Evolutionary conservation across 106 monocot genomes (phyloP).

Genomic region (Dioscorea alata): DNA sequence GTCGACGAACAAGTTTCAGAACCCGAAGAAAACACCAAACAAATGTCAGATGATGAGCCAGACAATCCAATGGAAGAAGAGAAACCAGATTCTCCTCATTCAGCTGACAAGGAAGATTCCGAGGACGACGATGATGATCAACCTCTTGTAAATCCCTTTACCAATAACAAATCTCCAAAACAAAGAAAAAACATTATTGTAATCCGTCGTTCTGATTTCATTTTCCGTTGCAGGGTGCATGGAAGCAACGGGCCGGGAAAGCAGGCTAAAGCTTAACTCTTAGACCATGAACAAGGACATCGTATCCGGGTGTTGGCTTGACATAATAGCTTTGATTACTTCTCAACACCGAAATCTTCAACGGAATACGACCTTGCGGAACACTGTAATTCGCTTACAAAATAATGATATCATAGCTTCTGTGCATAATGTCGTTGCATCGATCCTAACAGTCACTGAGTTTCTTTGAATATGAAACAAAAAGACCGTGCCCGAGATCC

Average conservation of each 20-base stretch:
- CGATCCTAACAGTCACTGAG: too few relatives aligned
- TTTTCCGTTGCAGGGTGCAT: background rate
- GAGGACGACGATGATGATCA: constrained; percentile 68
- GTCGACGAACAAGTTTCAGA: background rate
- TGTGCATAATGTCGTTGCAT: too few relatives aligned
- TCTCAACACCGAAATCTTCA: background rate
- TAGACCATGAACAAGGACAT: background rate
- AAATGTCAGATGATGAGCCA: background rate
- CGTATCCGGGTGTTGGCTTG: background rate
- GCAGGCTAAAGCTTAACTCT: background rate
- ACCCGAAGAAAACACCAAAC: constrained; percentile 1
- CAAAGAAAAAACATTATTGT: background rate
- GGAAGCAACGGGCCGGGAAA: background rate
- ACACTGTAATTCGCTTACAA: too few relatives aligned
- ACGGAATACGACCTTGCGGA: background rate
- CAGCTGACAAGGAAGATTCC: constrained; percentile 30
- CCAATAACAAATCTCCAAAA: background rate
- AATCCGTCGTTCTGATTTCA: background rate
- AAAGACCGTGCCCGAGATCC: too few relatives aligned
- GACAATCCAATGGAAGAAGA: constrained; percentile 7
- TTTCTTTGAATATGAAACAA: too few relatives aligned
- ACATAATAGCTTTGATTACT: background rate
- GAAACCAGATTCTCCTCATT: constrained; percentile 1
- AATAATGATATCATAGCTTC: too few relatives aligned
- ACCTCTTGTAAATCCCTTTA: constrained; percentile 51